A percentile compares a stretch with the other conserved stretches of the same genome.
Evolutionary conservation across 1,284 basidiomycete species (phyloP).

Genomic region (Microbotryomycetes sp.): DNA sequence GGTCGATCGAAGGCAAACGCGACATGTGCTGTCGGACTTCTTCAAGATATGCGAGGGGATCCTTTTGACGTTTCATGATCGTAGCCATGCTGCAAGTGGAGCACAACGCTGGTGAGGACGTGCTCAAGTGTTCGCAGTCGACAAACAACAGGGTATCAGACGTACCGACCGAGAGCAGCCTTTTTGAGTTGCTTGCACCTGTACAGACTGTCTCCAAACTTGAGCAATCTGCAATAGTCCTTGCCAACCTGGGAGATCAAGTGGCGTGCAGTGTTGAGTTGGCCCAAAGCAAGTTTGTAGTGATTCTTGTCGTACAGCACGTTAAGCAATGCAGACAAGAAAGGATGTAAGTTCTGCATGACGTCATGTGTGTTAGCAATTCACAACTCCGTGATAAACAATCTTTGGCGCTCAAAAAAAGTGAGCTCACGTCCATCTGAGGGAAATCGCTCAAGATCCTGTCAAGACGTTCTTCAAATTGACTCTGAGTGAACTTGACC

Average conservation of each 20-base stretch:
- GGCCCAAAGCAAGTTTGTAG: slow-evolving; percentile 93
- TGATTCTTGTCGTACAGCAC: slow-evolving; percentile 98
- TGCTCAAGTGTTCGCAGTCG: not conserved
- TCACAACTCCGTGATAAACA: not conserved
- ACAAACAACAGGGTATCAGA: slow-evolving; percentile 28
- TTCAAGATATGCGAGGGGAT: slow-evolving; percentile 90
- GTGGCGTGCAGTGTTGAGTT: slow-evolving; percentile 86
- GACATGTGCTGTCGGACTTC: slow-evolving; percentile 96
- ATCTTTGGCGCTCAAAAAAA: not conserved
- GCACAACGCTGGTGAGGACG: not conserved
- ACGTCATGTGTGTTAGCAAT: not conserved
- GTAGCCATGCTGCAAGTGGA: slow-evolving; percentile 73
- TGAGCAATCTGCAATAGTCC: slow-evolving; percentile 88
- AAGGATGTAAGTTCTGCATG: slow-evolving; percentile 81
- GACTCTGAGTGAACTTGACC: slow-evolving; percentile 97
- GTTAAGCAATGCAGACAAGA: slow-evolving; percentile 86
- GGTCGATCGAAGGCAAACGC: slow-evolving; percentile 90
- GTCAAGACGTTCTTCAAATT: slow-evolving; percentile 93
- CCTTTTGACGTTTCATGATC: slow-evolving; percentile 93
- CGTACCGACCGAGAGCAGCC: slow-evolving; percentile 83
- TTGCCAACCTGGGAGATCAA: slow-evolving; percentile 92
- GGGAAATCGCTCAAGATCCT: slow-evolving; percentile 94
- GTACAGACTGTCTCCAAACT: slow-evolving; percentile 93
- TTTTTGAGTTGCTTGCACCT: slow-evolving; percentile 94
- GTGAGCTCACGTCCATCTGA: slow-evolving; percentile 74